These are phyloP conservation scores for Mortierella alpina DNA, from an alignment of 192 early-diverging fungal genomes.

Conservation along the genomic window DNA sequence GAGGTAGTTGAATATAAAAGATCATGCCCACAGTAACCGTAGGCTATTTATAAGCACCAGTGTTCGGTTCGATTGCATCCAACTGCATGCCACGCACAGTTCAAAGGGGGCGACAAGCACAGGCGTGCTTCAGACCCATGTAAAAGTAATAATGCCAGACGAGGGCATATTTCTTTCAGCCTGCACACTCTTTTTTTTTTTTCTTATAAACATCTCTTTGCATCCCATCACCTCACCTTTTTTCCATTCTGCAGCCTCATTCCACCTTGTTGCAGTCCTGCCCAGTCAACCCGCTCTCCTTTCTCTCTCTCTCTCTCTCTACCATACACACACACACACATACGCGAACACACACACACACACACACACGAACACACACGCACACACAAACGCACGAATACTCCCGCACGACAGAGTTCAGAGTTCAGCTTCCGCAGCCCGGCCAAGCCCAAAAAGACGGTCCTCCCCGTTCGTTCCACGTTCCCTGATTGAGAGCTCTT, in stretches of 20 bases:
- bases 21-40: too few relatives aligned
- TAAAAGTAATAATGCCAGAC: background rate
- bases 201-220: background rate
- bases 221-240: background rate
- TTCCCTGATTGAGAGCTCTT: too few relatives aligned
- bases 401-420: too few relatives aligned
- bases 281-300: too few relatives aligned
- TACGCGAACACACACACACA: background rate
- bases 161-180: background rate
- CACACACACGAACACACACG: background rate
- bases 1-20: background rate
- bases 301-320: background rate
- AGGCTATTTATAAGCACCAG: too few relatives aligned
- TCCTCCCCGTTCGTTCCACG: background rate
- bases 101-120: background rate
- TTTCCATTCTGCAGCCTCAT: background rate
- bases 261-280: too few relatives aligned
- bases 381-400: background rate
- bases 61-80: too few relatives aligned
- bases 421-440: too few relatives aligned
- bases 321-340: background rate
- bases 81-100: background rate
- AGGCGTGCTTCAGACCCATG: background rate
- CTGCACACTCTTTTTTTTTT: background rate
- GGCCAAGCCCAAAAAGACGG: conserved; percentile 12